Evolutionary conservation across 2,329 filamentous ascomycete species (phyloP), one percentile per base, ranked within the genome.

Genomic region (Alternaria triticimaculans): DNA sequence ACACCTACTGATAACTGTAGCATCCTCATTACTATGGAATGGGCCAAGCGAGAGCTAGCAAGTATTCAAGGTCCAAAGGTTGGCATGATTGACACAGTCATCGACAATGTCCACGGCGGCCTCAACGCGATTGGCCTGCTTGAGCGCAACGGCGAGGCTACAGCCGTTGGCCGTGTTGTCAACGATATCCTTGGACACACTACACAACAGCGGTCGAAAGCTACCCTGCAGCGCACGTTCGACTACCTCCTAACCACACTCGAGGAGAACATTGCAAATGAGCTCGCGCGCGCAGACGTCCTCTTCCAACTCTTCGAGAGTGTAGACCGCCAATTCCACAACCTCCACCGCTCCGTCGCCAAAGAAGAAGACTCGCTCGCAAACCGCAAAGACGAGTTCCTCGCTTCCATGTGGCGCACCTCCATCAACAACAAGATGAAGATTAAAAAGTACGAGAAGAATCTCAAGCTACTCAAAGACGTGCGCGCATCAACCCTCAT

Each of bases 21-120:
- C 64, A 97, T 97, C 70, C 86, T 98, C 37, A 91, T 96, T 64
- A 93, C 96, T 55, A 97, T 98, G 94, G 93, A 97, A 77, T 97
- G 95, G 95, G 92, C 93, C 14, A 91, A 91, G 75, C 89, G 94
- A 68, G 94, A 97, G 79, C 87, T 98, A 14, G 85, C 89, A 64
- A 86, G 68, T 50, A 76, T 78, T 46, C 75, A 79, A 51, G 73
- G 66, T 18, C 75, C 74, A 43, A 74, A 72, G 20, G 60, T 87
- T 1, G 87, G 87, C 46, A 86, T 89, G 3, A 82, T 96, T 21
- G 88, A 90, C 18, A 88, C 89, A n/a, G 87, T 91, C 46, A 93
- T 94, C 77, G 92, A 93, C 79, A 97, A 96, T 77, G 84, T 97
- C 51, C 92, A 97, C 83, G 90, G 87, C 71, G 81, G 95, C 43